Evolutionary conservation across 306 rosid species (phyloP).

Genomic region (Sphenostylis stenocarpa): DNA sequence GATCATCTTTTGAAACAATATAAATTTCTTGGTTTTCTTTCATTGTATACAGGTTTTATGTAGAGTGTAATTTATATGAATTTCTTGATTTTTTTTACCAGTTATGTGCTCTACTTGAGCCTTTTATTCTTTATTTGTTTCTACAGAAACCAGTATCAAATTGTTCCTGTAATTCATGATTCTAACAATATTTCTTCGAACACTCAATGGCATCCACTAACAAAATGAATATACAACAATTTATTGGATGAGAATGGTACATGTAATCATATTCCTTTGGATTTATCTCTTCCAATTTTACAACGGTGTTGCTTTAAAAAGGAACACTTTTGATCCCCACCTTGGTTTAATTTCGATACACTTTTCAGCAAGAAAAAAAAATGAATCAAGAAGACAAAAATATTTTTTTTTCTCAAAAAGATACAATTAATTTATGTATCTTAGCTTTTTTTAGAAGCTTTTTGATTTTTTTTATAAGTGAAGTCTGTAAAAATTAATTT

Average conservation of each 20-base stretch:
- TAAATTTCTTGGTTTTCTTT: not conserved
- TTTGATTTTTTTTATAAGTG: not conserved
- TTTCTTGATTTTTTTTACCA: not conserved
- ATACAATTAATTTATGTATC: not conserved
- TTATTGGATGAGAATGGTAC: slow-evolving; percentile 27
- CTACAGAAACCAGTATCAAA: not conserved
- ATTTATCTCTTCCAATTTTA: slow-evolving; percentile 18
- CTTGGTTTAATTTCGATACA: not conserved
- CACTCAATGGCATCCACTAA: slow-evolving; percentile 23
- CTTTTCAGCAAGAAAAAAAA: not conserved
- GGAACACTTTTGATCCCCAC: not conserved
- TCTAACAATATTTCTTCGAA: slow-evolving; percentile 7
- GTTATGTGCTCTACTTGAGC: not conserved
- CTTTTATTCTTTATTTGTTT: slow-evolving; percentile 1
- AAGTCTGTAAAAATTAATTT: not conserved
- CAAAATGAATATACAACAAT: slow-evolving; percentile 13
- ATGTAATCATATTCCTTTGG: slow-evolving; percentile 13
- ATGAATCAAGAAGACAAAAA: not conserved
- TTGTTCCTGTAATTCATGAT: slow-evolving; percentile 15
- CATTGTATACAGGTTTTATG: not conserved
- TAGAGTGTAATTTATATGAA: too few relatives aligned
- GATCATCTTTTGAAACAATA: slow-evolving; percentile 1
- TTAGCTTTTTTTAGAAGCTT: not conserved
- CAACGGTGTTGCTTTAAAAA: not conserved
- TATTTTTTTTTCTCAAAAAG: not conserved